Evolutionary conservation across 768 basidiomycete genomes (phyloP).

Genomic region (Psilocybe subaeruginosa): DNA sequence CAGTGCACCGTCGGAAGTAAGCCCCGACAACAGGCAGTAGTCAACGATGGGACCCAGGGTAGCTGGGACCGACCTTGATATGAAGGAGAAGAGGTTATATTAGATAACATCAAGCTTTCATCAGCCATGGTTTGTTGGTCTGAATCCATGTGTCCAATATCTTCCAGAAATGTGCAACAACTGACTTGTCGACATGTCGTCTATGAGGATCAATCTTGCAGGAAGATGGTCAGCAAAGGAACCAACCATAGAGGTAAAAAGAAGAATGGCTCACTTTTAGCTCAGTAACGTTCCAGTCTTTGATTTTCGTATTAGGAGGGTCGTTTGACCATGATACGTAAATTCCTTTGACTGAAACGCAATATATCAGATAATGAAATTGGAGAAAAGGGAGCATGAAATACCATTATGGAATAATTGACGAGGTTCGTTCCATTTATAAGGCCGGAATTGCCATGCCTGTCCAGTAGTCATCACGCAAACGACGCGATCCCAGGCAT

Average conservation of each 20-base stretch:
- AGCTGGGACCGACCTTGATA: slow-evolving; percentile 1
- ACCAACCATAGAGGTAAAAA: neutral
- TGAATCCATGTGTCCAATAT: slow-evolving; percentile 85
- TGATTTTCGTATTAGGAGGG: slow-evolving; percentile 83
- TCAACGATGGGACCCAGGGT: neutral
- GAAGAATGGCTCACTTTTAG: slow-evolving; percentile 63
- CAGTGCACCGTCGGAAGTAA: neutral
- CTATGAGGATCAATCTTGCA: slow-evolving; percentile 85
- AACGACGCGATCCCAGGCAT: slow-evolving; percentile 96
- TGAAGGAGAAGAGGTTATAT: neutral
- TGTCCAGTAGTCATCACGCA: slow-evolving; percentile 99
- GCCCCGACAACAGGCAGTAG: neutral
- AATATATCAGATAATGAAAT: neutral
- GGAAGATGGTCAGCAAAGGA: neutral
- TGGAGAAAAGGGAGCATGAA: neutral
- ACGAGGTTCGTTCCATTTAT: slow-evolving; percentile 95
- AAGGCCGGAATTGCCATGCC: slow-evolving; percentile 96
- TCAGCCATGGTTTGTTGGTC: slow-evolving; percentile 78
- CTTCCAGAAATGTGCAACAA: slow-evolving; percentile 97
- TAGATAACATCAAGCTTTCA: slow-evolving; percentile 29
- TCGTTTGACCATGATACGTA: slow-evolving; percentile 96
- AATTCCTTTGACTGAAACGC: slow-evolving; percentile 82
- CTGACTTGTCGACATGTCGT: slow-evolving; percentile 92
- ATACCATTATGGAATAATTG: slow-evolving; percentile 92
- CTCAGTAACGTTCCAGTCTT: slow-evolving; percentile 97